Conservation (phyloP, 345 rosid species). For the Linum tenue region DNA sequence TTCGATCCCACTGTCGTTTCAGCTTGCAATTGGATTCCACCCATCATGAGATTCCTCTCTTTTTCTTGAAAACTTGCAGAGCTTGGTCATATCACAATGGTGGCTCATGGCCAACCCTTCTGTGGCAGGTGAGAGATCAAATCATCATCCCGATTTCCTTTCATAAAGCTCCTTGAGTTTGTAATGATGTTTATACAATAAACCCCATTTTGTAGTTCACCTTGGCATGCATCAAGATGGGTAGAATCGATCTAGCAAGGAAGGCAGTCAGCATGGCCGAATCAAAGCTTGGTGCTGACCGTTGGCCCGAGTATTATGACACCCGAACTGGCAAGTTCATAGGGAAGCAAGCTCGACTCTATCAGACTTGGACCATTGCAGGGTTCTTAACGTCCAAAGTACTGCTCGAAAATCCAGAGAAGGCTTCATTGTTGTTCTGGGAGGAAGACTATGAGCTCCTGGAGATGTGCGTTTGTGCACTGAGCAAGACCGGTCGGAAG, state of each 20-base stretch:
- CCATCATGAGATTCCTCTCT: neutral
- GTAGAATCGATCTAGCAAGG: constrained; percentile 59
- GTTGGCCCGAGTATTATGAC: constrained; percentile 93
- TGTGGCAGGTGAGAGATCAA: constrained; percentile 75
- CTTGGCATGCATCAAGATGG: constrained; percentile 95
- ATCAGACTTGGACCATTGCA: constrained; percentile 90
- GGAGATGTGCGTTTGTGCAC: constrained; percentile 80
- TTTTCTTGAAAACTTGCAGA: constrained; percentile 35
- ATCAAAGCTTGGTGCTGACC: constrained; percentile 60
- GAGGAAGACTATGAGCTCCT: constrained; percentile 93
- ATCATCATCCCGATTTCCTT: neutral
- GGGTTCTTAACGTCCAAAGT: constrained; percentile 79
- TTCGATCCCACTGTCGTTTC: neutral
- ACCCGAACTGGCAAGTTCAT: constrained; percentile 77
- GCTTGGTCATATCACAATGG: constrained; percentile 99
- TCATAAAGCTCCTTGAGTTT: neutral
- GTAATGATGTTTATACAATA: too few species aligned
- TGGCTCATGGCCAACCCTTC: constrained; percentile 96
- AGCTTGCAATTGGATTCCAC: neutral
- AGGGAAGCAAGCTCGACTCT: constrained; percentile 81
- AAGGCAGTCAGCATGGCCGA: constrained; percentile 76
- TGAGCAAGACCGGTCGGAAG: constrained; percentile 64
- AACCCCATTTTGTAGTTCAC: constrained; percentile 51
- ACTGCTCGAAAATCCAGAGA: constrained; percentile 67
- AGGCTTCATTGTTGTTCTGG: constrained; percentile 73